Base-by-base conservation (phyloP, 169 alveolate species). In the Besnoitia besnoiti region DNA sequence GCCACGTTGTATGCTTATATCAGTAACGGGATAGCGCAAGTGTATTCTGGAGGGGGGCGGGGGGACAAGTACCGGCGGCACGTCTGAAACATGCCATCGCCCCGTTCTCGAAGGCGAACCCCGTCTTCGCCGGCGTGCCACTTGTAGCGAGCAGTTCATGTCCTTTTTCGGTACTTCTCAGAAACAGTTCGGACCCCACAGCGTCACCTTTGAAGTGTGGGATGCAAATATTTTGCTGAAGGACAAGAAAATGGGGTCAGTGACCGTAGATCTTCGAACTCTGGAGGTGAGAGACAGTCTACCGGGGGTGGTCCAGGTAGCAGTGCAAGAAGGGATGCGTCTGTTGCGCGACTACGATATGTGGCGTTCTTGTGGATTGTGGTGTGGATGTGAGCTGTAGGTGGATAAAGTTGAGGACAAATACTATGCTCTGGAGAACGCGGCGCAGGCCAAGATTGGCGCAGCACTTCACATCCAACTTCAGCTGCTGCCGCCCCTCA, bases 151-250 rank as follows among this genome's bases (percentile, higher is more conserved):
- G n/a, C n/a, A n/a, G n/a, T n/a, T n/a, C n/a, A n/a, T n/a, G n/a
- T n/a, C n/a, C n/a, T n/a, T n/a, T n/a, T n/a, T n/a, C n/a, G n/a
- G n/a, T n/a, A n/a, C 40, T 19, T 77, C 30, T 10, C 87, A 77
- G 87, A 39, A 77, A 55, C 42, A 3, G 30, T 77, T 77, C 55
- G 87, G 87, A 55, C 87, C 87, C 35, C 87, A 77, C 55, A 40
- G 35, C 16, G 35, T 77, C 59, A 40, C 50, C 35, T 24, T 77
- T 8, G 87, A 77, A 35, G 61, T 77, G 87, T 77, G 87, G 87
- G 87, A 77, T 35, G 87, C 87, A 35, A 77, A 77, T 24, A 27
- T 77, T 10, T 27, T 77, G n/a, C n/a, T 37, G 59, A 40, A 37
- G 47, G 87, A 77, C 87, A 77, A 77, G 87, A 40, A 40, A 27